A percentile compares a stretch with the other conserved stretches of the same genome.
phyloP scores from a whole-genome alignment of 371 early-diverging fungal species.

The Mucor irregularis region DNA sequence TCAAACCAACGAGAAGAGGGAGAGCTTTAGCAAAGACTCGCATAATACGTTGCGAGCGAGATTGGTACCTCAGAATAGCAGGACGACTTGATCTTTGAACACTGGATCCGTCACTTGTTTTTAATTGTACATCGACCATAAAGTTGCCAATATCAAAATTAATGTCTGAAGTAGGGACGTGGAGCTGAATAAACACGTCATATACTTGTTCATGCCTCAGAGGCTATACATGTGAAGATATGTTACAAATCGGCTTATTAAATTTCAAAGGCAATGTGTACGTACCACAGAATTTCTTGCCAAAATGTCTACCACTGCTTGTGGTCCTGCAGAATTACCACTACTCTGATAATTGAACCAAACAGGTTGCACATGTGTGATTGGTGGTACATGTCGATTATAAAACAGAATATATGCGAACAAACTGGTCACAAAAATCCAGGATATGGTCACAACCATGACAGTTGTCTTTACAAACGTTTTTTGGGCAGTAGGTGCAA shows the following conservation, averaged over 20 bases:
- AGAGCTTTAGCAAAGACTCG: conserved; percentile 64
- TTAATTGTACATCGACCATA: conserved; percentile 75
- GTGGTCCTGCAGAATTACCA: background rate
- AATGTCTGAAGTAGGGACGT: conserved; percentile 80
- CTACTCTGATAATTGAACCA: conserved; percentile 37
- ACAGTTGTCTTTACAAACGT: conserved; percentile 39
- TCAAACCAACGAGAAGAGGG: conserved; percentile 66
- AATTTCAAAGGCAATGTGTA: background rate
- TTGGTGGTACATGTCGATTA: conserved; percentile 44
- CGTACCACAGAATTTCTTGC: background rate
- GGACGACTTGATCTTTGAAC: conserved; percentile 66
- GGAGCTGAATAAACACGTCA: conserved; percentile 64
- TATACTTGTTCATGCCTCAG: conserved; percentile 25
- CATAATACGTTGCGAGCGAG: conserved; percentile 63
- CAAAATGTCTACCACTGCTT: background rate
- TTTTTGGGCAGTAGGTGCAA: conserved; percentile 39
- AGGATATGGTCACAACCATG: conserved; percentile 23
- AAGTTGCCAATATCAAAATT: conserved; percentile 83
- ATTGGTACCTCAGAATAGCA: conserved; percentile 78
- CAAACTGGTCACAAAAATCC: conserved; percentile 45
- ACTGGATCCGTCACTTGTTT: conserved; percentile 46
- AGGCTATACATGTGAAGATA: background rate
- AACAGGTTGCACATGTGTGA: conserved; percentile 42
- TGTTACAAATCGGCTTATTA: too few relatives aligned
- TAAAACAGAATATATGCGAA: conserved; percentile 47